Conservation (phyloP, 257 asterid species). For the Nicotiana obtusifolia region DNA sequence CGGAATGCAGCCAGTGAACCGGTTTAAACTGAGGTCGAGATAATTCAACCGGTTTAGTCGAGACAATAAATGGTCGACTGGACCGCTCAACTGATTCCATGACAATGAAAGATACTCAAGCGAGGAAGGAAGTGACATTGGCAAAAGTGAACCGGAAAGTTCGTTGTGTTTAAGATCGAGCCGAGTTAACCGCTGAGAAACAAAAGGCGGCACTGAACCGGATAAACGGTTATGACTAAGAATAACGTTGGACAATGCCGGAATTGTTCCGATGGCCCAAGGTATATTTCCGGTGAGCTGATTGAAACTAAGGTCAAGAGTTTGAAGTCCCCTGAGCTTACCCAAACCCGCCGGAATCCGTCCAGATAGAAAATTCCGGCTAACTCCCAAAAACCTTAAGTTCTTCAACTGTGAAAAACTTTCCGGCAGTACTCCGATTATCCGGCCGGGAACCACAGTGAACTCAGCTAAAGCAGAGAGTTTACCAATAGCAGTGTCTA, state of each 20-base stretch:
- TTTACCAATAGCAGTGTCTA: conserved; percentile 73
- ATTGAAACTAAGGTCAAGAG: conserved; percentile 81
- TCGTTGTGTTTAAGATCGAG: conserved; percentile 71
- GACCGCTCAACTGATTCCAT: conserved; percentile 66
- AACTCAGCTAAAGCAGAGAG: conserved; percentile 67
- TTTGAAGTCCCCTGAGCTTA: conserved; percentile 49
- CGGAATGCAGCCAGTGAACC: conserved; percentile 67
- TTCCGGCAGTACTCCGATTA: conserved; percentile 59
- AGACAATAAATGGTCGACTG: conserved; percentile 44
- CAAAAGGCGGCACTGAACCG: conserved; percentile 60
- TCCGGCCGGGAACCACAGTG: conserved; percentile 79
- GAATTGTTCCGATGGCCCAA: conserved; percentile 43
- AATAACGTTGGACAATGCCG: conserved; percentile 58
- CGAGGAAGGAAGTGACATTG: conserved; percentile 59
- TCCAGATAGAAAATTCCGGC: conserved; percentile 72
- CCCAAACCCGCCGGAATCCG: conserved; percentile 57
- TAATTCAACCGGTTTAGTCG: conserved; percentile 50
- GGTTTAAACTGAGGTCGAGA: conserved; percentile 75
- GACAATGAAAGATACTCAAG: conserved; percentile 67
- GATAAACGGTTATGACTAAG: conserved; percentile 62
- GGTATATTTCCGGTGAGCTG: conserved; percentile 55
- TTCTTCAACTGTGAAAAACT: conserved; percentile 45
- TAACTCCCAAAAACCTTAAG: conserved; percentile 57
- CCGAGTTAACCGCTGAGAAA: conserved; percentile 55
- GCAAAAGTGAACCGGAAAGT: conserved; percentile 58